Percentiles rank a stretch among this genome's conserved stretches.
Conservation (phyloP, 768 basidiomycete species). For the Omphalotus guepiniiformis region DNA sequence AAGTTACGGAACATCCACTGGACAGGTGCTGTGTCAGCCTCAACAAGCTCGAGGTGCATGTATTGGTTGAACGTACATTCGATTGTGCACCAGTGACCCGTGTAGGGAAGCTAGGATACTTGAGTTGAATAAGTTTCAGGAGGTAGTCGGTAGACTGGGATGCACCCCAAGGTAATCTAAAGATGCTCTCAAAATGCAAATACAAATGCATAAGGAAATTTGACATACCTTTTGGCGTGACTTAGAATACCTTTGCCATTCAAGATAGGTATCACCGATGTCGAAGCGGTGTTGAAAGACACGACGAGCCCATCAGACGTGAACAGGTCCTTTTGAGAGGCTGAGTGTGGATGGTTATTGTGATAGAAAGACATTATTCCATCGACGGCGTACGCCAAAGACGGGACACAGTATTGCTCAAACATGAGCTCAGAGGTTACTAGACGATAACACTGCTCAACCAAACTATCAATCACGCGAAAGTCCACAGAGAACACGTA, state of each 20-base stretch:
- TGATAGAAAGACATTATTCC: conserved; percentile 90
- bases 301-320: conserved; percentile 75
- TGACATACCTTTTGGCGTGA: conserved; percentile 72
- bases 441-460: conserved; percentile 23
- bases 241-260: conserved; percentile 79
- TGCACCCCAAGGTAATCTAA: conserved; percentile 91
- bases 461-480: conserved; percentile 1
- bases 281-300: conserved; percentile 89
- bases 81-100: conserved; percentile 76
- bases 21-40: too few species aligned
- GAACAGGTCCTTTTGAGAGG: conserved; percentile 31
- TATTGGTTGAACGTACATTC: conserved; percentile 50
- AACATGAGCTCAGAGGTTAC: conserved; percentile 97
- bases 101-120: conserved; percentile 90
- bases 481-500: conserved; percentile 37
- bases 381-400: conserved; percentile 85
- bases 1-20: conserved; percentile 92
- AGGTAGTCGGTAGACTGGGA: conserved; percentile 89
- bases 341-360: conserved; percentile 46
- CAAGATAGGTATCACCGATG: conserved; percentile 86
- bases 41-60: too few species aligned
- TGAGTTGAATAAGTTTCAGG: conserved; percentile 89
- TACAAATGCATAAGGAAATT: neutral
- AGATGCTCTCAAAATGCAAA: neutral
- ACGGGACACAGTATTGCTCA: conserved; percentile 85